A percentile compares a stretch with the other conserved stretches of the same genome.
Conservation (phyloP, 768 basidiomycete species). For the Dioszegia aurantiaca region DNA sequence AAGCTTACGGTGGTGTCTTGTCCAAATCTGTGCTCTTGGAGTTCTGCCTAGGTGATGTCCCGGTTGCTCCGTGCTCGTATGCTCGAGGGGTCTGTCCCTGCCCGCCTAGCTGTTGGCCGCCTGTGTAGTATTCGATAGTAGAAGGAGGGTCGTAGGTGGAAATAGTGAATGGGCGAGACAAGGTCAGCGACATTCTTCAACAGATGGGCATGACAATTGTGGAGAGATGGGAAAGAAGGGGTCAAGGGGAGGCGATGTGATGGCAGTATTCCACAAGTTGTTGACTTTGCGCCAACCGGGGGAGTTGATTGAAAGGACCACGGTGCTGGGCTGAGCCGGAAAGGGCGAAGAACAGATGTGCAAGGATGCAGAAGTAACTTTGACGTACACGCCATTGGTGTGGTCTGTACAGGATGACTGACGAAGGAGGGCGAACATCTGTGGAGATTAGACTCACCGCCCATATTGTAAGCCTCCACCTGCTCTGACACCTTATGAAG, state of each 20-base stretch:
- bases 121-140: conserved; percentile 22
- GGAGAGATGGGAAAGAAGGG: background rate
- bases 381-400: background rate
- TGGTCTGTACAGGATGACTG: background rate
- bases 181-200: conserved; percentile 35
- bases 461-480: conserved; percentile 20
- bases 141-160: conserved; percentile 42
- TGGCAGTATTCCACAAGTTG: too few species aligned
- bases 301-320: too few species aligned
- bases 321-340: background rate
- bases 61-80: conserved; percentile 1
- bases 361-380: background rate
- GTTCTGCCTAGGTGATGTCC: conserved; percentile 9
- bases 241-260: background rate
- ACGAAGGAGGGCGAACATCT: background rate
- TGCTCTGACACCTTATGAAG: conserved; percentile 22
- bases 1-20: conserved; percentile 40
- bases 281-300: too few species aligned
- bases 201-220: background rate
- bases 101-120: conserved; percentile 14
- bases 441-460: conserved; percentile 18
- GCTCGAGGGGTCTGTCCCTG: conserved; percentile 10
- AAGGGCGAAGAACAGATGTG: conserved; percentile 4
- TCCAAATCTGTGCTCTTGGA: conserved; percentile 16
- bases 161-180: conserved; percentile 29